These are phyloP conservation scores for Pleurotus eryngii DNA, from an alignment of 768 basidiomycete species.

Conservation along the genomic window DNA sequence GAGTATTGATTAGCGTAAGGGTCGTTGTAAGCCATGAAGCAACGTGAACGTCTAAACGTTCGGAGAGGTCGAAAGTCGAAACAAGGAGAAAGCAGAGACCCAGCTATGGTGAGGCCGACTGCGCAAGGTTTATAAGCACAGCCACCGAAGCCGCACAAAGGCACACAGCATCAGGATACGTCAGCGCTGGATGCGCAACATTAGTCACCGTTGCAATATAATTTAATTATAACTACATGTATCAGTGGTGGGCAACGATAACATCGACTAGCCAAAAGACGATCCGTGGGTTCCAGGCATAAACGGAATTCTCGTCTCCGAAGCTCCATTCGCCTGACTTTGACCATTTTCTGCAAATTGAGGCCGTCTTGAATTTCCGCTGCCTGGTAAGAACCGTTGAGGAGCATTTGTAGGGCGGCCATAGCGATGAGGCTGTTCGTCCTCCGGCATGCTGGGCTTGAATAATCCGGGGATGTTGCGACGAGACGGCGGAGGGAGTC, in stretches of 20 bases:
- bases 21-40: constrained; percentile 51
- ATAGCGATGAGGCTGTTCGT: background rate
- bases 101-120: too few relatives aligned
- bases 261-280: background rate
- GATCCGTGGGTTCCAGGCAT: constrained; percentile 27
- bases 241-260: too few relatives aligned
- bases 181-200: too few relatives aligned
- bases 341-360: constrained; percentile 18
- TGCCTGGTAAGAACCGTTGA: constrained; percentile 10
- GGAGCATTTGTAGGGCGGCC: constrained; percentile 1
- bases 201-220: too few relatives aligned
- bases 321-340: too few relatives aligned
- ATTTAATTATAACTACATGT: too few relatives aligned
- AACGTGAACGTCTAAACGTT: background rate
- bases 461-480: background rate
- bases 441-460: background rate
- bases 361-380: constrained; percentile 1
- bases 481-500: background rate
- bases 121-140: too few relatives aligned
- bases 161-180: too few relatives aligned
- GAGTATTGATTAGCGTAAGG: constrained; percentile 33
- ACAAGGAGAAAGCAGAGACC: background rate
- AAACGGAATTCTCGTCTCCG: constrained; percentile 7
- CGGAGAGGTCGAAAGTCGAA: background rate
- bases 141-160: too few relatives aligned